Percentiles rank a stretch among this genome's conserved stretches.
phyloP scores from a whole-genome alignment of 306 rosid genomes.

The Cicer arietinum region DNA sequence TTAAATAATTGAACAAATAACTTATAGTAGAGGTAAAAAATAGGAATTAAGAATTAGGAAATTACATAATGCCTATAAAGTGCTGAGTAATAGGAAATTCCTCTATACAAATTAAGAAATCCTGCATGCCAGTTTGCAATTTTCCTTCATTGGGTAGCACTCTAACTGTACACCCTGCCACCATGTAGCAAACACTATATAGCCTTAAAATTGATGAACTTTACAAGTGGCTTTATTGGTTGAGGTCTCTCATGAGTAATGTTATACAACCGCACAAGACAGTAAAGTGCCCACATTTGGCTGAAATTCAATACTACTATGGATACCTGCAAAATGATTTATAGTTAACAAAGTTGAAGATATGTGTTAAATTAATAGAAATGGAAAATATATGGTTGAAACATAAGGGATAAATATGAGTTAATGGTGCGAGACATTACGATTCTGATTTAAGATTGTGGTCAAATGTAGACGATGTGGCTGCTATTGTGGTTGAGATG shows the following conservation, averaged over 20 bases:
- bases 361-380: background rate
- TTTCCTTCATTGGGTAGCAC: slow-evolving; percentile 68
- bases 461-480: no score
- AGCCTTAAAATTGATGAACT: slow-evolving; percentile 97
- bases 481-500: no score
- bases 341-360: slow-evolving; percentile 17
- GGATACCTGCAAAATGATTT: slow-evolving; percentile 66
- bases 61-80: no score
- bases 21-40: no score
- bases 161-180: slow-evolving; percentile 86
- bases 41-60: no score
- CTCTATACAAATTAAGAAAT: slow-evolving; percentile 79
- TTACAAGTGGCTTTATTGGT: slow-evolving; percentile 85
- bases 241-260: slow-evolving; percentile 77
- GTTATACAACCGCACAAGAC: slow-evolving; percentile 88
- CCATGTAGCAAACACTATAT: slow-evolving; percentile 93
- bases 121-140: slow-evolving; percentile 76
- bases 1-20: no score
- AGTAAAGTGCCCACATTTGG: slow-evolving; percentile 95
- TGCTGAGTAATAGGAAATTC: background rate
- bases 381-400: slow-evolving; percentile 5
- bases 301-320: slow-evolving; percentile 83
- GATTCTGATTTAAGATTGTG: background rate
- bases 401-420: background rate
- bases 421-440: background rate